A percentile compares a stretch with the other conserved stretches of the same genome.
Evolutionary conservation across 208 protist genomes (phyloP).

Genomic region (Wallacemonas sp.): DNA sequence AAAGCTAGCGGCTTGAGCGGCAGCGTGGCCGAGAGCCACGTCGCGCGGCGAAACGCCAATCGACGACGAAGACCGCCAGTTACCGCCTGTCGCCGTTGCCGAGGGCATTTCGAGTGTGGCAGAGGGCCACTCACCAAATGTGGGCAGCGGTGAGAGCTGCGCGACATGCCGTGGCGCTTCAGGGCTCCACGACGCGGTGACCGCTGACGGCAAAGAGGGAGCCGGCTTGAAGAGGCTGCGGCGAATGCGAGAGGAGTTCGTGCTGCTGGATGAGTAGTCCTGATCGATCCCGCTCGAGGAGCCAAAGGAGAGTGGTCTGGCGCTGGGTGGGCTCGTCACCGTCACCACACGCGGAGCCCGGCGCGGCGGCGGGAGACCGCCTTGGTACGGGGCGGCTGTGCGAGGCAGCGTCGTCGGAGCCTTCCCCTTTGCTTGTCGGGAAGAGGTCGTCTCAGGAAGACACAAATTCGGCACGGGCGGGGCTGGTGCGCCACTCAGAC

Average conservation of each 20-base stretch:
- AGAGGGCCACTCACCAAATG: too few species aligned
- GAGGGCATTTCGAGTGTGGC: too few species aligned
- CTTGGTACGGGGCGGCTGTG: too few species aligned
- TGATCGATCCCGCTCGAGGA: background rate
- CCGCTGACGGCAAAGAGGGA: background rate
- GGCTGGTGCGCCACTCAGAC: background rate
- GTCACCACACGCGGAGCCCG: background rate
- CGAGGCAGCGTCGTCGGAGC: too few species aligned
- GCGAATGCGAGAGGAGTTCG: background rate
- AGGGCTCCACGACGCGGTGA: too few species aligned
- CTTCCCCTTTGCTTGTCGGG: too few species aligned
- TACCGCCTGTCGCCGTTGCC: too few species aligned
- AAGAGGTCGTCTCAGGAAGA: background rate
- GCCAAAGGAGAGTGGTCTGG: background rate
- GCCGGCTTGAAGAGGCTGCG: background rate
- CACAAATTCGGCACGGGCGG: background rate
- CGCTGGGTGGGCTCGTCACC: background rate
- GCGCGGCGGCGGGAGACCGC: background rate
- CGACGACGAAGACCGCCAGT: background rate
- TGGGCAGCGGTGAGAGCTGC: too few species aligned
- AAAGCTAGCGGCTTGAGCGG: background rate
- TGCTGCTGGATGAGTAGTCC: background rate
- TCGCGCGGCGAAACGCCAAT: background rate
- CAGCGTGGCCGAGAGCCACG: background rate
- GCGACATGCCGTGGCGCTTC: too few species aligned